Evolutionary conservation across 495 filamentous ascomycete species (phyloP).

Genomic region (Parmelia sp.): DNA sequence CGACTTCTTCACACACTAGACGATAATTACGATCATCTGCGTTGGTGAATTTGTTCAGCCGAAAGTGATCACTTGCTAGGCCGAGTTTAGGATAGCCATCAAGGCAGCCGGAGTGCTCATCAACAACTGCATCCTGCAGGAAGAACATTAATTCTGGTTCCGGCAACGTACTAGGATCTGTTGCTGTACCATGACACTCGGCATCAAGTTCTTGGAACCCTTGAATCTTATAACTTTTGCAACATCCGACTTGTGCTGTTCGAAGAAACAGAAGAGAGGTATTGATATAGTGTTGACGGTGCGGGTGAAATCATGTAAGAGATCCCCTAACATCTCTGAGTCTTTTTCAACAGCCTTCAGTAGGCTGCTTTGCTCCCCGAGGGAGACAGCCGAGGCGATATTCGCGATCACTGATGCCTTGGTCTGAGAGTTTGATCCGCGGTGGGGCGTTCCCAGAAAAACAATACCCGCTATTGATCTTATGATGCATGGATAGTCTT

Average conservation of each 20-base stretch:
- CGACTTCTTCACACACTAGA: neutral
- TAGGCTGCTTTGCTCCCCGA: neutral
- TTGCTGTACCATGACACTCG: neutral
- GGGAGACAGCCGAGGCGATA: neutral
- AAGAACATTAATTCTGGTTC: too few relatives aligned
- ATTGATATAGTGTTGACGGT: slow-evolving; percentile 1
- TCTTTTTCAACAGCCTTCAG: neutral
- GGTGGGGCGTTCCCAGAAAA: slow-evolving; percentile 2
- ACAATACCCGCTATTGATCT: slow-evolving; percentile 2
- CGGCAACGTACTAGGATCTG: too few relatives aligned
- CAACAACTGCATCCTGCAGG: slow-evolving; percentile 1
- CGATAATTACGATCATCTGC: slow-evolving; percentile 2
- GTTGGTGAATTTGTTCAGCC: slow-evolving; percentile 1
- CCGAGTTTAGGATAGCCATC: slow-evolving; percentile 1
- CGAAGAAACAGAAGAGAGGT: slow-evolving; percentile 5
- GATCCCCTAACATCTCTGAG: neutral
- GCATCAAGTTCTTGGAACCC: neutral
- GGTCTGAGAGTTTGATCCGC: neutral
- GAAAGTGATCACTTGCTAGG: slow-evolving; percentile 6
- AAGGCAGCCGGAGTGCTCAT: slow-evolving; percentile 1
- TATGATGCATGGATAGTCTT: slow-evolving; percentile 2
- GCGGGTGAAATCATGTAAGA: slow-evolving; percentile 3
- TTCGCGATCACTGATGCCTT: slow-evolving; percentile 1
- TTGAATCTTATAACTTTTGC: neutral
- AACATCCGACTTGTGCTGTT: slow-evolving; percentile 6